Percentiles rank a stretch among this genome's conserved stretches.
These are phyloP conservation scores for Thelephora aurantiotincta DNA, from an alignment of 768 basidiomycete genomes.

Conservation along the genomic window DNA sequence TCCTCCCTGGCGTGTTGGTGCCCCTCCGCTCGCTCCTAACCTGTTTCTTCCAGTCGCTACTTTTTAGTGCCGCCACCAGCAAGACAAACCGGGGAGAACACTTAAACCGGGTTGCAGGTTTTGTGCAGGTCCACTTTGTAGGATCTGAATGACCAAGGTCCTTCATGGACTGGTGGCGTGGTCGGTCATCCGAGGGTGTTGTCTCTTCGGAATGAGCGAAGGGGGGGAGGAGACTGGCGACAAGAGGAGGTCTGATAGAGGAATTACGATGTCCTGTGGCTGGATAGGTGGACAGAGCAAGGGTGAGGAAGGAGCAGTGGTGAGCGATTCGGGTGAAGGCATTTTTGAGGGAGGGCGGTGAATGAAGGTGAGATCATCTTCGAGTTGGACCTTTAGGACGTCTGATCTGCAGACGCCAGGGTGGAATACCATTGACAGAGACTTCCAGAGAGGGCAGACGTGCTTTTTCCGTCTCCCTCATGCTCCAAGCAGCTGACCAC, in stretches of 20 bases:
- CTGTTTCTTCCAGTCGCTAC: conserved; percentile 29
- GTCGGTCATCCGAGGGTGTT: conserved; percentile 30
- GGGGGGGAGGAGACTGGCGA: conserved; percentile 17
- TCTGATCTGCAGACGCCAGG: no score
- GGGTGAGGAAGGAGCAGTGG: conserved; percentile 56
- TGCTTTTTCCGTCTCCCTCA: no score
- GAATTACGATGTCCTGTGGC: conserved; percentile 8
- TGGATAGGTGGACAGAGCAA: conserved; percentile 32
- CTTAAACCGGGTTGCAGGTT: conserved; percentile 64
- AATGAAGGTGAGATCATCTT: conserved; percentile 56
- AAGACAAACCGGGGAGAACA: conserved; percentile 59
- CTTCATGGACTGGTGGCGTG: conserved; percentile 37
- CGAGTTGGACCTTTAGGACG: conserved; percentile 12
- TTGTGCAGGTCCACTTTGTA: conserved; percentile 38
- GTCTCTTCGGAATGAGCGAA: conserved; percentile 14
- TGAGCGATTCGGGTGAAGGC: conserved; percentile 59
- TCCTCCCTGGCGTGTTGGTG: conserved; percentile 32
- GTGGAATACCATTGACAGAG: conserved; percentile 10
- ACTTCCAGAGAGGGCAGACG: conserved; percentile 9
- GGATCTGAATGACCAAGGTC: conserved; percentile 46
- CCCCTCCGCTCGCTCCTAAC: conserved; percentile 26
- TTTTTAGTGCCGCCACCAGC: conserved; percentile 47
- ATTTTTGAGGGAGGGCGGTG: conserved; percentile 75
- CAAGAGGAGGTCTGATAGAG: conserved; percentile 32
- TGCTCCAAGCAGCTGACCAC: no score